Base-by-base conservation (phyloP, 2,329 filamentous ascomycete species). In the Aphanoascus verrucosus region DNA sequence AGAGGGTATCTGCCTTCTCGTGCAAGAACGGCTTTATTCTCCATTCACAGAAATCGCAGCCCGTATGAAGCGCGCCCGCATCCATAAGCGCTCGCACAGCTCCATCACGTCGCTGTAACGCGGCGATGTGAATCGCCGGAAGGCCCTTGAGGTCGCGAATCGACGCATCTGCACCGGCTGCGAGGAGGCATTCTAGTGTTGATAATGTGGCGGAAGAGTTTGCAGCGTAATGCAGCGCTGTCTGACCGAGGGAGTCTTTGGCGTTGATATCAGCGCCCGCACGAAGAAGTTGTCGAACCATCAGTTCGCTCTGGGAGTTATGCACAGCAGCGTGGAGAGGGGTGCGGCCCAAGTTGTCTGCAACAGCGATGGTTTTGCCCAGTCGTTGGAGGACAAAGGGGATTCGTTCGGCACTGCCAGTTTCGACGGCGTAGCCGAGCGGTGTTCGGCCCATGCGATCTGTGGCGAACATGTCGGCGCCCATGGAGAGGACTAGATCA, bases 391-490 rank as follows among this genome's bases (percentile, higher is more conserved):
- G 50, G 1, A 52, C n/a, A 23, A 52, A 52, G 4, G 41, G 50
- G 15, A 52, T 45, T 32, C 42, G 23, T 6, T 52, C 50, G 1
- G 50, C 41, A 55, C 71, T 68, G 12, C 67, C 69, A 56, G 67
- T 56, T 45, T 68, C 66, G 41, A 64, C 65, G 1, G 69, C 69
- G 56, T 69, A 69, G 2, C 66, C 63, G 19, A 68, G 58, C 11
- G 69, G 68, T 28, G 62, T 66, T 66, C 69, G 71, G 6, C 66
- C 65, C 14, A 58, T 55, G 53, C 71, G 64, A 54, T 72, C 69
- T 38, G 61, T 61, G 48, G 65, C 65, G 11, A 61, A 52, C 5
- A 64, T 61, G 2, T 65, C 68, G 19, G 68, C 67, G 2, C 68
- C 69, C 1, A 60, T 61, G n/a, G 60, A 54, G 7, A 54, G 52